Conservation (phyloP, 768 basidiomycete genomes). For the Suillus decipiens region DNA sequence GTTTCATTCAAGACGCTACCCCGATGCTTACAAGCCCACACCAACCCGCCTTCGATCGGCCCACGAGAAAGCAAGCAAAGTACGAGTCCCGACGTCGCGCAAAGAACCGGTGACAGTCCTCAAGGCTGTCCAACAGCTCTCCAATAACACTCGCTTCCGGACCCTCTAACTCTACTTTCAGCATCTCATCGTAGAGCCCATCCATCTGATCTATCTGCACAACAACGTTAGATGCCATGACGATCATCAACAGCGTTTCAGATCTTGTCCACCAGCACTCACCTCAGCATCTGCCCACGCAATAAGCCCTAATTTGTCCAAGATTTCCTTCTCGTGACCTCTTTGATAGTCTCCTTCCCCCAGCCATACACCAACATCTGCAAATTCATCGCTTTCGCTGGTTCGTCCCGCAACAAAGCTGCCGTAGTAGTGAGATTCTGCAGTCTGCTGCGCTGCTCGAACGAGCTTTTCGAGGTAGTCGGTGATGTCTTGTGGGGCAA, state of each 20-base stretch:
- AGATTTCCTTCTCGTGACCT: slow-evolving; percentile 32
- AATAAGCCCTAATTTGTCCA: slow-evolving; percentile 36
- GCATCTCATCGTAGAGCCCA: neutral
- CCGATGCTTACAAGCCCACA: slow-evolving; percentile 24
- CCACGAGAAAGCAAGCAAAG: slow-evolving; percentile 42
- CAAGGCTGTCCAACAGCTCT: slow-evolving; percentile 7
- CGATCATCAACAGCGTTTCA: neutral
- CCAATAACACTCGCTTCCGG: neutral
- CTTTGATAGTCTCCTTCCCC: slow-evolving; percentile 40
- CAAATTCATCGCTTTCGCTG: slow-evolving; percentile 60
- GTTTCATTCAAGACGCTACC: slow-evolving; percentile 7
- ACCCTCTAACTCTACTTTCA: neutral
- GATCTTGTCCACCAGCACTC: slow-evolving; percentile 3
- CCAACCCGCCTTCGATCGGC: slow-evolving; percentile 25
- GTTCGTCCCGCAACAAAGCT: slow-evolving; percentile 53
- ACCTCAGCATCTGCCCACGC: slow-evolving; percentile 22
- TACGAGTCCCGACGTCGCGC: slow-evolving; percentile 18
- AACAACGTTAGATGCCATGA: neutral
- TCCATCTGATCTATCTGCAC: neutral
- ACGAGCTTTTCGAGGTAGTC: slow-evolving; percentile 34
- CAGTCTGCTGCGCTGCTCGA: slow-evolving; percentile 39
- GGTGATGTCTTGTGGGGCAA: slow-evolving; percentile 11
- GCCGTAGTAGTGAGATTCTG: slow-evolving; percentile 44
- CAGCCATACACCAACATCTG: slow-evolving; percentile 55
- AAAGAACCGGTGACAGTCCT: slow-evolving; percentile 17